phyloP scores from a whole-genome alignment of 192 early-diverging fungal genomes.

The Coemansia sp. region DNA sequence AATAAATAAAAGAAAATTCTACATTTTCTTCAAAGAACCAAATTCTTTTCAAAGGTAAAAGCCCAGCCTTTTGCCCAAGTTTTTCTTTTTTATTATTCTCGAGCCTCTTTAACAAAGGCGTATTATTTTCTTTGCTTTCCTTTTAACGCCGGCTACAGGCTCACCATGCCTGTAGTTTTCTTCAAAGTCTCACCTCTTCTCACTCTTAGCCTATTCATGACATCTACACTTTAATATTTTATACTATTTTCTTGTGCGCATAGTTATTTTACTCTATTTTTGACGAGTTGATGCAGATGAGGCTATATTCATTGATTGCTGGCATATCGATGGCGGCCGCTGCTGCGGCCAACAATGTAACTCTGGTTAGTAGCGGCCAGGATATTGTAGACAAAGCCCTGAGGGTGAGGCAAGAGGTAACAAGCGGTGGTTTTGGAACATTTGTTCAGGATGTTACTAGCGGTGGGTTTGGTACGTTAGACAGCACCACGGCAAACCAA shows the following conservation, averaged over 20 bases:
- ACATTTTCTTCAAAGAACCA: no score
- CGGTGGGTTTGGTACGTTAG: background rate
- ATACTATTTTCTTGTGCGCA: background rate
- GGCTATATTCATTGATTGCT: constrained; percentile 15
- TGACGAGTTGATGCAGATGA: background rate
- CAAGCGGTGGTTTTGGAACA: background rate
- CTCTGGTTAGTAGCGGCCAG: background rate
- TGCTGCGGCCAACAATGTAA: background rate
- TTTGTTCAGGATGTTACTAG: background rate
- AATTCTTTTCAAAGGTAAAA: no score
- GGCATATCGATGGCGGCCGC: constrained; percentile 20
- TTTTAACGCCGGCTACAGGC: no score
- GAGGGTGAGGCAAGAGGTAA: background rate
- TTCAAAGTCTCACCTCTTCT: no score
- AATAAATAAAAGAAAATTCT: no score
- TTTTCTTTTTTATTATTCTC: no score
- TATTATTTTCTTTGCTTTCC: no score
- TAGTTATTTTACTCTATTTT: background rate
- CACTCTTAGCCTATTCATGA: no score
- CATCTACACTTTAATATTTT: background rate
- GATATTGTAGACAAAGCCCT: background rate
- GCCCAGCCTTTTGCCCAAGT: no score
- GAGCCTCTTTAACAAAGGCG: no score
- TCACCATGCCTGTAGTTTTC: no score
- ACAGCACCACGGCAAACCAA: background rate